Conservation (phyloP, 2,329 filamentous ascomycete genomes). For the Phyllosticta ampelicida region DNA sequence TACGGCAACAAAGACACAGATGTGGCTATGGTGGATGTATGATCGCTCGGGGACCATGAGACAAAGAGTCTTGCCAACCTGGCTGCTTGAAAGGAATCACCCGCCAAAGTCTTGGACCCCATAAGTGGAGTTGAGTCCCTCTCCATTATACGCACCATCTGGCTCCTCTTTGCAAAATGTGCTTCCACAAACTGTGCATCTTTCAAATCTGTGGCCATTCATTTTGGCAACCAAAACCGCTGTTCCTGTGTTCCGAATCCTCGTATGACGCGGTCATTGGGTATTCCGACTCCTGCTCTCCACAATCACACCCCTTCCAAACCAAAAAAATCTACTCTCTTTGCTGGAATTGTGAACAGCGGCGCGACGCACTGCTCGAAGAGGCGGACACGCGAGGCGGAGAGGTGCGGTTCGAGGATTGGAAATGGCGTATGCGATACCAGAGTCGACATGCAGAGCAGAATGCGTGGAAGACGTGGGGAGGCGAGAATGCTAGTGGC, state of each 20-base stretch:
- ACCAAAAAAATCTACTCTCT: slow-evolving; percentile 22
- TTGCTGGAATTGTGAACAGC: slow-evolving; percentile 22
- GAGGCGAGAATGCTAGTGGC: slow-evolving; percentile 9
- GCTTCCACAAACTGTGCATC: slow-evolving; percentile 33
- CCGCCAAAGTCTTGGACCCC: background rate
- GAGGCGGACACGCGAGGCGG: background rate
- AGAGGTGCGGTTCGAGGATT: slow-evolving; percentile 26
- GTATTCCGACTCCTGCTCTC: slow-evolving; percentile 8
- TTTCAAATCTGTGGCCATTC: slow-evolving; percentile 34
- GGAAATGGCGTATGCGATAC: slow-evolving; percentile 33
- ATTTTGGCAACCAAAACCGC: slow-evolving; percentile 21
- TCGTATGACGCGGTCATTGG: slow-evolving; percentile 14
- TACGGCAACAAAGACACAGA: background rate
- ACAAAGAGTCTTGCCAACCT: background rate
- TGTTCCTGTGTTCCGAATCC: slow-evolving; percentile 25
- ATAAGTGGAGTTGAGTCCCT: background rate
- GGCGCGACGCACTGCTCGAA: slow-evolving; percentile 18
- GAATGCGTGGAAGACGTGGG: slow-evolving; percentile 18
- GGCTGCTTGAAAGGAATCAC: background rate
- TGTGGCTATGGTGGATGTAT: background rate
- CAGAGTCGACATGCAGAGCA: slow-evolving; percentile 19
- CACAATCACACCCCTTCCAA: slow-evolving; percentile 25
- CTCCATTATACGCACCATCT: background rate
- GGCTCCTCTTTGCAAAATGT: slow-evolving; percentile 22
- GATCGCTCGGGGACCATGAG: background rate